Evolutionary conservation across 2,329 filamentous ascomycete genomes (phyloP).

Genomic region (Colletotrichum chrysophilum): DNA sequence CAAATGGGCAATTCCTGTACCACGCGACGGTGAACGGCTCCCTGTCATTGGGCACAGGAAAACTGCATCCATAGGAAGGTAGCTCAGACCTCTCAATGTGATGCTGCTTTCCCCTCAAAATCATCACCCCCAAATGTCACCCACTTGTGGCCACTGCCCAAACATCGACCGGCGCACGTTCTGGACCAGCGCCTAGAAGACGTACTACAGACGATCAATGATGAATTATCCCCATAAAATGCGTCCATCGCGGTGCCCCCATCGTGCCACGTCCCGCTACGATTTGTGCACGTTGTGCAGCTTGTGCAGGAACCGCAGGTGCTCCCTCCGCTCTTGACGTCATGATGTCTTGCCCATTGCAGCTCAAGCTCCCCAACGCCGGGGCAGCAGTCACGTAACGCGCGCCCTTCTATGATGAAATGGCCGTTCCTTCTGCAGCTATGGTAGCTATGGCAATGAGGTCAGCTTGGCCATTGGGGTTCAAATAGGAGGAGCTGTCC

Average conservation of each 20-base stretch:
- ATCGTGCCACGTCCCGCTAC: background rate
- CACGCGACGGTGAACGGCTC: background rate
- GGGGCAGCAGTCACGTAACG: background rate
- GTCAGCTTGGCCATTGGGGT: slow-evolving; percentile 8
- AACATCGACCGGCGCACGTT: background rate
- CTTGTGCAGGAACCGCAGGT: background rate
- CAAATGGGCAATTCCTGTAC: background rate
- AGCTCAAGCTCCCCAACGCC: background rate
- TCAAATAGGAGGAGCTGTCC: slow-evolving; percentile 6
- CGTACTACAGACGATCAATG: slow-evolving; percentile 7
- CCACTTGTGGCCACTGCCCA: background rate
- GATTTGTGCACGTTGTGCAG: background rate
- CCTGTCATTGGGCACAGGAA: background rate
- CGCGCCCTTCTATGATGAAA: slow-evolving; percentile 18
- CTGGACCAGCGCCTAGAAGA: background rate
- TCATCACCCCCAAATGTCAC: background rate
- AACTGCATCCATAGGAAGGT: background rate
- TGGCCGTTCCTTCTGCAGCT: slow-evolving; percentile 8
- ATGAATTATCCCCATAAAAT: slow-evolving; percentile 18
- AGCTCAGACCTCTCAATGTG: background rate
- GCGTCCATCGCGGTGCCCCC: background rate
- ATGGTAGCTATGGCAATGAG: slow-evolving; percentile 4
- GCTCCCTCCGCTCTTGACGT: slow-evolving; percentile 17
- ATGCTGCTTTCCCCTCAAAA: background rate
- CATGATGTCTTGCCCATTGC: slow-evolving; percentile 19